Evolutionary conservation across 2,329 filamentous ascomycete genomes (phyloP).

Genomic region (Talaromyces marneffei): DNA sequence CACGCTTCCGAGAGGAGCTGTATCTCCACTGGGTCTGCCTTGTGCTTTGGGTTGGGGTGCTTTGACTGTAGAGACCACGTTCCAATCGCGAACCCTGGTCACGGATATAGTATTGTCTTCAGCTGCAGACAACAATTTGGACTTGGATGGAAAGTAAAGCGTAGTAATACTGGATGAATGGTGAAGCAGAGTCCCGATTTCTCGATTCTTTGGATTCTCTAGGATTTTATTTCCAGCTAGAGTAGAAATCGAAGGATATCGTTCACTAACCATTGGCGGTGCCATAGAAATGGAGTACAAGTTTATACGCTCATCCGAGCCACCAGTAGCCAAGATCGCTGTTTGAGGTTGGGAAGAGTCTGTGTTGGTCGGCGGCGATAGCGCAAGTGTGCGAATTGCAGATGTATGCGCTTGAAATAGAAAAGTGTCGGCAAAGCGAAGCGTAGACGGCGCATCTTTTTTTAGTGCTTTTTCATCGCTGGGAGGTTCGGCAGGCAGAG

Average conservation of each 20-base stretch:
- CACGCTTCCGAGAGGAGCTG: conserved; percentile 70
- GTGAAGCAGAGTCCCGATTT: conserved; percentile 80
- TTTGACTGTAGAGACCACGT: conserved; percentile 79
- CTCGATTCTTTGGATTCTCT: conserved; percentile 80
- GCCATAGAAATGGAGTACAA: conserved; percentile 80
- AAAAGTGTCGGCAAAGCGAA: conserved; percentile 83
- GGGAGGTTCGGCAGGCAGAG: conserved; percentile 41
- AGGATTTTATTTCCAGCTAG: conserved; percentile 67
- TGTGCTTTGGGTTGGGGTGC: conserved; percentile 74
- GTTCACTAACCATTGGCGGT: conserved; percentile 52
- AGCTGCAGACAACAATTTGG: conserved; percentile 79
- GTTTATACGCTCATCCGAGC: conserved; percentile 91
- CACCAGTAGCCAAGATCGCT: conserved; percentile 81
- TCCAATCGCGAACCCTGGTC: conserved; percentile 82
- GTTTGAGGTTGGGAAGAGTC: conserved; percentile 61
- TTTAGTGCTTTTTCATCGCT: conserved; percentile 9
- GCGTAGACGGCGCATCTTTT: conserved; percentile 27
- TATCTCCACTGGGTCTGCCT: conserved; percentile 83
- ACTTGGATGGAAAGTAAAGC: conserved; percentile 74
- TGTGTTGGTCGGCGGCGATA: conserved; percentile 66
- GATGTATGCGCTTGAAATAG: conserved; percentile 91
- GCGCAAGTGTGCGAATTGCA: conserved; percentile 78
- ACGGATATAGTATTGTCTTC: conserved; percentile 92
- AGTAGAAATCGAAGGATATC: conserved; percentile 57
- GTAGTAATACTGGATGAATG: conserved; percentile 77